Evolutionary conservation across 176 grass and related monocot genomes (phyloP), one percentile per base, ranked within the genome.

Genomic region (Alopecurus myosuroides): DNA sequence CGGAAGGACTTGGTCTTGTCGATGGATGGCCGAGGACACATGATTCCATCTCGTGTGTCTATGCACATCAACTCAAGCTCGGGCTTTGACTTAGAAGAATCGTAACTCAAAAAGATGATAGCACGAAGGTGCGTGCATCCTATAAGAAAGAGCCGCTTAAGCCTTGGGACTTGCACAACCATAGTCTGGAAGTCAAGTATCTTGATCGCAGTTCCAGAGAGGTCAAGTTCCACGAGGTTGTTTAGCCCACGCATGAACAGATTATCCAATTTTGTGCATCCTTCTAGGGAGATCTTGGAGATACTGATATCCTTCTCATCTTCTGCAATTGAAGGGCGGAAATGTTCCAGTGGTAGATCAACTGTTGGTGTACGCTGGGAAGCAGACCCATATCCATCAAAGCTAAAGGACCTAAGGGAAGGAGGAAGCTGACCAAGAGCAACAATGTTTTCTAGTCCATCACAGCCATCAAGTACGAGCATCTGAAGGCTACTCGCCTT

Each of bases 391-490:
- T 53, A 69, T 1, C 79, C 63, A 52, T 81, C 63, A 3, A 81
- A 69, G 22, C 79, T 81, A 1, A 81, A 28, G 0, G 3, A 81
- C 46, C 3, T 51, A 0, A 81, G 79, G 0, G 48, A 70, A n/a
- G 46, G 4, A 19, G 79, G 46, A 4, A 81, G 63, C 1, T 5
- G 0, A 12, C 52, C 3, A 2, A 11, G 7, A 0, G 55, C 0
- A 22, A 44, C 83, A 46, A 82, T 11, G 11, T 60, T 14, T n/a
- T 77, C 72, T 6, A 88, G 0, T 6, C 3, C 71, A 19, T 82
- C 9, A 37, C 86, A 75, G 0, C 68, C 77, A 74, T 86, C 68
- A 42, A 86, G 68, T 41, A 86, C 9, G 63, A 81, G 68, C 60
- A 49, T 4, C 15, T 77, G 7, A 5, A 77, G 2, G 22, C 12